Base-by-base conservation (phyloP, 352 stramenopile species). In the Phytophthora melonis region DNA sequence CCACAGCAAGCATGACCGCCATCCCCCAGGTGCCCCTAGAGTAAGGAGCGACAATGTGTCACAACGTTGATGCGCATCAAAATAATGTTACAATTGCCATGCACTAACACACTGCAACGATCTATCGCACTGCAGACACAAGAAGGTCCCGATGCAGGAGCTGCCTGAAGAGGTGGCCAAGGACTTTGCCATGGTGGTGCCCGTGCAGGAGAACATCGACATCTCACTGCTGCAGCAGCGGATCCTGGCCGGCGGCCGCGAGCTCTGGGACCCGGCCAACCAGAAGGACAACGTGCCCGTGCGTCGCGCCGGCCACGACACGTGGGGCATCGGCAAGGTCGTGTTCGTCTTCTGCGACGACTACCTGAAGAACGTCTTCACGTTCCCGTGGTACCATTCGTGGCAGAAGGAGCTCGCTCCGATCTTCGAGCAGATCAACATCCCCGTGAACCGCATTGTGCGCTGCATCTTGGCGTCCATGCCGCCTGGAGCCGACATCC, bases 291-390 rank as follows among this genome's bases (percentile, higher is more conserved):
- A 98, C 63, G 97, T 99, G 36, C 82, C 83, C 7, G 91, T 99
- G 21, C 92, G 88, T 27, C 91, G 98, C 56, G 93, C 97, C 14
- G 97, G 93, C 25, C 98, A 99, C 81, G 98, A 99, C 87, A 88
- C 82, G 47, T 99, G 98, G 97, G 98, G 98, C 60, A 99, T 99
- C 68, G 92, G 94, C 77, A 99, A 99, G 78, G 97, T 99, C 67
- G 93, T 99, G 11, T 97, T 99, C 63, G 86, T 99, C 52, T 99
- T 99, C 85, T 99, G 94, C 72, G 98, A 99, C 86, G 98, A 99
- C 84, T 99, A 99, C 78, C 84, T 99, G 41, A 91, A 95, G 70
- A 90, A 89, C 25, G 92, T 99, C 32, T 99, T 98, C 80, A 92
- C 92, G 21, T 94, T 99, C 55, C 98, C 98, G 16, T 99, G 93